A percentile compares a stretch with the other conserved stretches of the same genome.
phyloP scores from a whole-genome alignment of 2,329 filamentous ascomycete genomes.

The Arthrobotrys iridis region DNA sequence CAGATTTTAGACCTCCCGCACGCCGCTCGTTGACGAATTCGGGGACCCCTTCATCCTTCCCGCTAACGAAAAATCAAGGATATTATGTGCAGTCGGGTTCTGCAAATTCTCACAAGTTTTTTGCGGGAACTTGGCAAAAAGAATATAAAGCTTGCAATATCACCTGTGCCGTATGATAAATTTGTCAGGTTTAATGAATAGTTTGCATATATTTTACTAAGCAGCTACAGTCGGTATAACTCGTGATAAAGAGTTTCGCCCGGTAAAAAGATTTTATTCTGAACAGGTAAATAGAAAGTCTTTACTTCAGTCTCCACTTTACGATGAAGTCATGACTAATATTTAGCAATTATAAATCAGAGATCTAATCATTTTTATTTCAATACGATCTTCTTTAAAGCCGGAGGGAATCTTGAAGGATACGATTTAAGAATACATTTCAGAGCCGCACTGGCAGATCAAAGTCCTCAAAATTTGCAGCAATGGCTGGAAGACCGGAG shows the following conservation, averaged over 20 bases:
- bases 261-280: neutral
- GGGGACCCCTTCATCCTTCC: neutral
- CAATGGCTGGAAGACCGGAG: constrained; percentile 12
- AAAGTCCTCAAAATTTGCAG: no score
- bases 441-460: neutral
- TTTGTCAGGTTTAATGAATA: neutral
- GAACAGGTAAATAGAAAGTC: no score
- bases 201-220: neutral
- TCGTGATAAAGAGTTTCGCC: neutral
- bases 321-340: no score
- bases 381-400: no score
- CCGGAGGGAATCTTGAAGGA: neutral
- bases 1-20: constrained; percentile 38
- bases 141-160: neutral
- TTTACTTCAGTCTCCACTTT: no score
- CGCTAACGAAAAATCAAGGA: neutral
- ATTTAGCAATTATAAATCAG: no score
- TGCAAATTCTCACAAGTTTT: neutral
- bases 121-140: neutral
- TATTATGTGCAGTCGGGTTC: neutral
- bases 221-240: neutral
- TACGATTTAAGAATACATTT: neutral
- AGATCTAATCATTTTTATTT: no score
- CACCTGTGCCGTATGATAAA: neutral
- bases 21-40: constrained; percentile 18